Percentiles rank a stretch among this genome's conserved stretches.
Evolutionary conservation across 176 grass and related monocot species (phyloP).

Genomic region (Eragrostis curvula): DNA sequence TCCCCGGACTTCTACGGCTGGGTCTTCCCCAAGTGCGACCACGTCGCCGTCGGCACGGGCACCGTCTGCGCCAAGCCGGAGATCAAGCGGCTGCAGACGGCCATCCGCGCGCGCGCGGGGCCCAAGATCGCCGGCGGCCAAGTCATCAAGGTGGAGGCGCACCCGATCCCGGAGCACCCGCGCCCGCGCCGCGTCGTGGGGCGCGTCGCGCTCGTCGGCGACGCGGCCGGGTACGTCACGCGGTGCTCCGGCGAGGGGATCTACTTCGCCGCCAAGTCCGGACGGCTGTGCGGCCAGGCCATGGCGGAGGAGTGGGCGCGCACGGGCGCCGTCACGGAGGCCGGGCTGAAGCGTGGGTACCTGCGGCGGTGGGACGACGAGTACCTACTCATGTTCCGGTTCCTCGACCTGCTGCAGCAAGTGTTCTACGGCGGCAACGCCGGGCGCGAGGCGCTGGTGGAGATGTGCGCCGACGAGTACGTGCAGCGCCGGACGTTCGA

Average conservation of each 20-base stretch:
- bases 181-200: slow-evolving; percentile 80
- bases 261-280: slow-evolving; percentile 97
- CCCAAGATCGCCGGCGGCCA: slow-evolving; percentile 71
- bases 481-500: slow-evolving; percentile 93
- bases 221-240: slow-evolving; percentile 90
- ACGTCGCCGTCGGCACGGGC: slow-evolving; percentile 88
- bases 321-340: slow-evolving; percentile 69
- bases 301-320: slow-evolving; percentile 73
- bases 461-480: slow-evolving; percentile 85
- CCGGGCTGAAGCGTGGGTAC: slow-evolving; percentile 66
- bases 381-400: slow-evolving; percentile 75
- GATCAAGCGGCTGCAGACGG: slow-evolving; percentile 68
- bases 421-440: slow-evolving; percentile 85
- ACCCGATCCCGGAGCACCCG: slow-evolving; percentile 94
- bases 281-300: slow-evolving; percentile 74
- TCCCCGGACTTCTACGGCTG: slow-evolving; percentile 95
- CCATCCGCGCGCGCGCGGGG: slow-evolving; percentile 61
- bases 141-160: slow-evolving; percentile 79
- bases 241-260: slow-evolving; percentile 91
- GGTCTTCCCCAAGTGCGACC: slow-evolving; percentile 97
- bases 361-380: slow-evolving; percentile 87
- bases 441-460: slow-evolving; percentile 78
- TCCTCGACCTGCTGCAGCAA: slow-evolving; percentile 75
- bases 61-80: slow-evolving; percentile 71
- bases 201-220: slow-evolving; percentile 75